Evolutionary conservation across 176 grass and related monocot species (phyloP).

Genomic region (Carex myosuroides): DNA sequence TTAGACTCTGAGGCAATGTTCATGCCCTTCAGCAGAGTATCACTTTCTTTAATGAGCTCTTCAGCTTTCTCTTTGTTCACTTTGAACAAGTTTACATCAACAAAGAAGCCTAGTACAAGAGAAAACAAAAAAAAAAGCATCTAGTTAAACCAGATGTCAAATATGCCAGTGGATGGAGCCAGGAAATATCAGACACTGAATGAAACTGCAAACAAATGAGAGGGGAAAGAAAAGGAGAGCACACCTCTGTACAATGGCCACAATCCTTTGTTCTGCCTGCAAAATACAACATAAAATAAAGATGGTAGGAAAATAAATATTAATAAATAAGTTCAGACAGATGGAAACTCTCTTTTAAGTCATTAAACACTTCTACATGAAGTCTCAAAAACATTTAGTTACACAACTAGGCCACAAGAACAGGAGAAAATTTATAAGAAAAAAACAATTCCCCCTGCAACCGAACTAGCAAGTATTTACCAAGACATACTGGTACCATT

Average conservation of each 20-base stretch:
- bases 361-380: background rate
- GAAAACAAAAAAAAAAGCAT: constrained; percentile 14
- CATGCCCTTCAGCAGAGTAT: constrained; percentile 56
- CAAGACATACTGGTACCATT: background rate
- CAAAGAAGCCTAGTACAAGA: constrained; percentile 72
- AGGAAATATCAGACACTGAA: background rate
- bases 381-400: background rate
- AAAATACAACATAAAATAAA: constrained; percentile 9
- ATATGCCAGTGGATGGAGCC: background rate
- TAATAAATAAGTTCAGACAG: background rate
- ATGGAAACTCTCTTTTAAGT: background rate
- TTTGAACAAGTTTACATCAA: constrained; percentile 95
- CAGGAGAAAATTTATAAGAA: background rate
- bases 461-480: background rate
- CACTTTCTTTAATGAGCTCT: constrained; percentile 53
- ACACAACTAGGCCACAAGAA: background rate
- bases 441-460: background rate
- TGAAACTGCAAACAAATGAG: background rate
- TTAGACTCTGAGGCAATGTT: constrained; percentile 46
- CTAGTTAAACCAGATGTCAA: background rate
- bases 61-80: constrained; percentile 57
- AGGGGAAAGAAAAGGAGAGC: background rate
- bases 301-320: constrained; percentile 4
- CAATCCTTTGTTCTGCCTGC: constrained; percentile 78
- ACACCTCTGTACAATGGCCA: constrained; percentile 99